Evolutionary conservation across 2,329 filamentous ascomycete genomes (phyloP), one percentile per base, ranked within the genome.

Genomic region (Fonsecaea nubica): DNA sequence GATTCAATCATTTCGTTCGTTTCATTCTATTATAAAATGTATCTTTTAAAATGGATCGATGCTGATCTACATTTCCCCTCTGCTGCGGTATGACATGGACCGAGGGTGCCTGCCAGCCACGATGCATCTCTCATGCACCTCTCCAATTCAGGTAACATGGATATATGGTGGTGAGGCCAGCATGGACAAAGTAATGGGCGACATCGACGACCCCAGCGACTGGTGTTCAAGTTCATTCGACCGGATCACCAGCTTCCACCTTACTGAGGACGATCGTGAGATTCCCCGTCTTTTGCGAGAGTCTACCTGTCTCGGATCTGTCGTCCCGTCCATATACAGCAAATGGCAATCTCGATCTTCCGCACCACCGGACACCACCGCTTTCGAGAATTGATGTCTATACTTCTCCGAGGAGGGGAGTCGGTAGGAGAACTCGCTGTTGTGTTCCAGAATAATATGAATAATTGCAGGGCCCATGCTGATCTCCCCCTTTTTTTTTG

Each of bases 241-340:
- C 13, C 9, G 21, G 45, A 8, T 32, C 9, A 13, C 1, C 18
- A 50, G 25, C 21, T 50, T 59, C 42, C 18, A n/a, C 8, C 21
- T 13, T n/a, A 30, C 30, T n/a, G 35, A 33, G 13, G 18, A 33
- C 15, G 40, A 50, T 58, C 30, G 32, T 50, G 40, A 36, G n/a
- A 36, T 18, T 32, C 30, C 7, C 2, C 10, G 3, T 13, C 50
- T 42, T 42, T 8, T 18, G 30, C 9, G 21, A 33, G 42, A 15
- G 18, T 9, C 9, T 45, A 4, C 2, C n/a, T 59, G 57, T 59
- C 57, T 59, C 57, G 57, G 55, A 32, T 45, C n/a, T 18, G 42
- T 7, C 13, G 40, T 52, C 40, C 45, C 57, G 57, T 48, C 57
- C 57, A 59, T 59, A 36, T 35, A n/a, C 21, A 30, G 21, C 35